Conservation (phyloP, 2,329 filamentous ascomycete genomes). For the Chaetomium strumarium region DNA sequence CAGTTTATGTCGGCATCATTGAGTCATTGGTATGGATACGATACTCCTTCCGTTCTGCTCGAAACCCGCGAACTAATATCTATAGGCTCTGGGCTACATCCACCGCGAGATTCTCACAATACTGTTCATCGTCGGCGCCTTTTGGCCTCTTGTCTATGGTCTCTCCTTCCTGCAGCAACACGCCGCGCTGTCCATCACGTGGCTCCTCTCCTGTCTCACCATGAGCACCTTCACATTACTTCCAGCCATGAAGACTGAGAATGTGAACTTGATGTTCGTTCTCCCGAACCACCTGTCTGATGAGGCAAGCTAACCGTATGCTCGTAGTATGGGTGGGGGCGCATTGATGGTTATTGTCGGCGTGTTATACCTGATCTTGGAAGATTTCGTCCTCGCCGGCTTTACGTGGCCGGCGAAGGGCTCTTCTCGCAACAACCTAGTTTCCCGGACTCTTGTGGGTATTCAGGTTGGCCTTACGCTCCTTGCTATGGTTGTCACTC, state of each 20-base stretch:
- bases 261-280: slow-evolving; percentile 65
- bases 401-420: slow-evolving; percentile 32
- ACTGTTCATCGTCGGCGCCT: slow-evolving; percentile 67
- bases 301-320: slow-evolving; percentile 19
- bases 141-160: slow-evolving; percentile 76
- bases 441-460: slow-evolving; percentile 58
- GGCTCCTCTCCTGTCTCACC: slow-evolving; percentile 67
- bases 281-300: background rate
- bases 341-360: slow-evolving; percentile 71
- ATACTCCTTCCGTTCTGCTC: background rate
- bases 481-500: slow-evolving; percentile 78
- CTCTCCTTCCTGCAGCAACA: slow-evolving; percentile 64
- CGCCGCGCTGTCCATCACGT: slow-evolving; percentile 56
- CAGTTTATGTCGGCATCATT: slow-evolving; percentile 68
- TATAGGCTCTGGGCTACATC: slow-evolving; percentile 86
- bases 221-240: slow-evolving; percentile 93
- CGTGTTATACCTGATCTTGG: slow-evolving; percentile 71
- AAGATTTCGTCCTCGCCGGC: slow-evolving; percentile 53
- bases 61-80: slow-evolving; percentile 17
- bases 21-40: slow-evolving; percentile 64
- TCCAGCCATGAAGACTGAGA: slow-evolving; percentile 79
- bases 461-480: slow-evolving; percentile 72
- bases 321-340: slow-evolving; percentile 63
- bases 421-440: slow-evolving; percentile 31
- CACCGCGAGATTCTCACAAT: slow-evolving; percentile 79